Percentiles rank a stretch among this genome's conserved stretches.
These are phyloP conservation scores for Linum tenue DNA, from an alignment of 345 rosid species.

Conservation along the genomic window DNA sequence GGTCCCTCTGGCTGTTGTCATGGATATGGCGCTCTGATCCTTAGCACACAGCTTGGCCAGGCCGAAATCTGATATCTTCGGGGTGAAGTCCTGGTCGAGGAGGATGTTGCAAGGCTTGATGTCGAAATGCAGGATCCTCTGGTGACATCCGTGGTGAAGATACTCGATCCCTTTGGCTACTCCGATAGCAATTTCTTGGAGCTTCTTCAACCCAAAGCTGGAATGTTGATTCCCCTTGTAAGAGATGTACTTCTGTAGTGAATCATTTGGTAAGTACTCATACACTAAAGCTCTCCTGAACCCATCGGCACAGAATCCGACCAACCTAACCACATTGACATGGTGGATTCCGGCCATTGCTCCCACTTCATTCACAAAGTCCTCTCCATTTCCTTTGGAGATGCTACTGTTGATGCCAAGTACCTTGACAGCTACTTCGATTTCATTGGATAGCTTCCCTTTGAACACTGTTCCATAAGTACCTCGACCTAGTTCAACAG, in stretches of 20 bases:
- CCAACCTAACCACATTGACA: slow-evolving; percentile 13
- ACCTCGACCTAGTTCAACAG: background rate
- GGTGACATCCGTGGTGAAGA: no score
- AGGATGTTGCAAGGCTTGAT: no score
- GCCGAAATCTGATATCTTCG: background rate
- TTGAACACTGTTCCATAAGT: slow-evolving; percentile 6
- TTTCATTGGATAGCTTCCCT: background rate
- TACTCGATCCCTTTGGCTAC: no score
- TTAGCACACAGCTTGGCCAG: background rate
- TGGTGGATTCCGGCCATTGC: slow-evolving; percentile 9
- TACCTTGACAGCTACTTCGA: background rate
- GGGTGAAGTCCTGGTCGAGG: no score
- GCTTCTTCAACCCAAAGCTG: slow-evolving; percentile 11
- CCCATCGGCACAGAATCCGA: slow-evolving; percentile 7
- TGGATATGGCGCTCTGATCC: background rate
- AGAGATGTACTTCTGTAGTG: slow-evolving; percentile 3
- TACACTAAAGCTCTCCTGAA: slow-evolving; percentile 6
- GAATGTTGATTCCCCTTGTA: background rate
- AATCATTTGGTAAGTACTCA: slow-evolving; percentile 5
- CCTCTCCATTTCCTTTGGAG: slow-evolving; percentile 3
- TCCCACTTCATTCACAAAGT: slow-evolving; percentile 1
- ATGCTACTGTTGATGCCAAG: background rate
- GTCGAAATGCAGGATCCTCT: no score
- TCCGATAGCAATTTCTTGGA: background rate
- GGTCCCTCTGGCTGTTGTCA: slow-evolving; percentile 8